Evolutionary conservation across 371 early-diverging fungal species (phyloP).

Genomic region (Circinella minor): DNA sequence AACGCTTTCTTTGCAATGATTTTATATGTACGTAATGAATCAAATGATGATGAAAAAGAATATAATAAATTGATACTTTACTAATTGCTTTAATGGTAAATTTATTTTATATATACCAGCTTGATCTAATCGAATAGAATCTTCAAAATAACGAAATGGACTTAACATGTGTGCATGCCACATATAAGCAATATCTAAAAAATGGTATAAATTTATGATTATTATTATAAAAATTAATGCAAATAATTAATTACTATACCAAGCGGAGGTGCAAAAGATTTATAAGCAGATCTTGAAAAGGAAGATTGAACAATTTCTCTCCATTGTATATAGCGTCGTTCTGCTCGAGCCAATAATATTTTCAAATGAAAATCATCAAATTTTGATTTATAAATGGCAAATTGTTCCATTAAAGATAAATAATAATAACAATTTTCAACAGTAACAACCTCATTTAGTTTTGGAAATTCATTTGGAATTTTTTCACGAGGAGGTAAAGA

Average conservation of each 20-base stretch:
- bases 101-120: background rate
- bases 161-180: conserved; percentile 51
- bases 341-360: conserved; percentile 17
- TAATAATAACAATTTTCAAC: conserved; percentile 19
- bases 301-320: background rate
- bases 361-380: background rate
- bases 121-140: conserved; percentile 32
- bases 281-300: background rate
- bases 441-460: conserved; percentile 14
- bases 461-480: background rate
- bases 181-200: conserved; percentile 43
- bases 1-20: too few species aligned
- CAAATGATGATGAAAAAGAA: background rate
- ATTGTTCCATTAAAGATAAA: conserved; percentile 23
- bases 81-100: conserved; percentile 9
- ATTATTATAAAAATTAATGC: too few species aligned
- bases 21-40: too few species aligned
- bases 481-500: background rate
- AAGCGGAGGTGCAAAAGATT: conserved; percentile 6
- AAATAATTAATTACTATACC: background rate
- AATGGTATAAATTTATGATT: too few species aligned
- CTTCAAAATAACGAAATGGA: conserved; percentile 49
- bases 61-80: background rate
- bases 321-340: conserved; percentile 16
- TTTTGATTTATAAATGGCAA: conserved; percentile 1